Base-by-base conservation (phyloP, 225 moss, liverwort and hornwort genomes). In the Takakia lepidozioides region DNA sequence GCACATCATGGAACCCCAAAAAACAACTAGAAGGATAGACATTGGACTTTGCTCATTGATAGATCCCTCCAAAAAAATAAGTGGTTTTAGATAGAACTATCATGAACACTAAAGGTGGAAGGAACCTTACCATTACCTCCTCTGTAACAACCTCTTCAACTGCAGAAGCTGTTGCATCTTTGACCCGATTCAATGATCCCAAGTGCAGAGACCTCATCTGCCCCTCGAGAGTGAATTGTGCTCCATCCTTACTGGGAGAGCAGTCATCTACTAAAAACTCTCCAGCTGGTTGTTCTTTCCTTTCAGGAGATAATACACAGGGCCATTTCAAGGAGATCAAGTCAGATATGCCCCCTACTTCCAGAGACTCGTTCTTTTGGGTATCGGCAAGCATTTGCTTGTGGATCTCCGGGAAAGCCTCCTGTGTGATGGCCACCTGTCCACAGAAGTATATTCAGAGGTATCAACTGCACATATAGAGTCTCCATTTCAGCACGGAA, bases 341-440 rank as follows among this genome's bases (percentile, higher is more conserved):
- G 54, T 79, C 73, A 43, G 60, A 66, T 45, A 74, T 79, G 41
- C 78, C 40, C 53, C 43, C 56, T 59, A n/a, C 62, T 63, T 79
- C 78, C 41, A 48, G 52, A n/a, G 63, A 53, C 54, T 79, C 69
- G 59, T 66, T 58, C 54, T 62, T 75, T 15, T 65, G 69, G 36
- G 68, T 66, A 54, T 87, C 87, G 35, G 65, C 82, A 44, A 83
- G 65, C 87, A 98, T 90, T 71, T 83, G 87, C 65, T 87, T 90
- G 32, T 85, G 75, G 60, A 98, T 90, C 64, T 90, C 87, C 39
- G 84, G 60, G 55, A 98, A 98, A 49, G 82, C 87, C 45, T 63
- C 73, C 59, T 85, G 84, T 15, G 90, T 74, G 25, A 84, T 78
- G 59, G 84, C 90, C 27, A 98, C 87, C 95, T 98, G 48, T 29